A percentile compares a stretch with the other conserved stretches of the same genome.
Evolutionary conservation across 2,329 filamentous ascomycete species (phyloP).

Genomic region (Sordariomycetes sp.): DNA sequence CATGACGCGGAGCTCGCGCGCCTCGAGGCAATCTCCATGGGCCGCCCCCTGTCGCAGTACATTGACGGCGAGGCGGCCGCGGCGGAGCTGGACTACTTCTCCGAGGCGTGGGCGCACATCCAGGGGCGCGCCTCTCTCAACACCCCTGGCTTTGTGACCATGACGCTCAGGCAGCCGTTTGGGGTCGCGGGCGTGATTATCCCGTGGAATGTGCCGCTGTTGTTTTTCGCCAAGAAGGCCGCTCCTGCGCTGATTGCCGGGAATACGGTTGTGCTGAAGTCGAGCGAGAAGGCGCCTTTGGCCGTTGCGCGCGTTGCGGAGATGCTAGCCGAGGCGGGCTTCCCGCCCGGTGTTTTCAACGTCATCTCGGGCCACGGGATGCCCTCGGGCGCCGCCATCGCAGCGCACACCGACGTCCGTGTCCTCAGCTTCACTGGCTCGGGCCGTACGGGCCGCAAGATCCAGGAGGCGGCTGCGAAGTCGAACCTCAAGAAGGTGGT

Average conservation of each 20-base stretch:
- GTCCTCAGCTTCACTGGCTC: constrained; percentile 94
- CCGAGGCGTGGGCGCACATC: constrained; percentile 59
- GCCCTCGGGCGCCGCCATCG: constrained; percentile 72
- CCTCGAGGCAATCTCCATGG: constrained; percentile 59
- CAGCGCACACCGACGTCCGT: constrained; percentile 55
- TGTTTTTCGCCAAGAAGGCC: constrained; percentile 61
- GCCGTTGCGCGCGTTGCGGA: constrained; percentile 81
- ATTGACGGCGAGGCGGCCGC: constrained; percentile 62
- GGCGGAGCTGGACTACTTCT: constrained; percentile 71
- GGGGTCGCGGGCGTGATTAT: constrained; percentile 75
- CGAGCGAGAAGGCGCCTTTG: constrained; percentile 84
- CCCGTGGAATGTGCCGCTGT: constrained; percentile 79
- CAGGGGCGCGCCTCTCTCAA: constrained; percentile 63
- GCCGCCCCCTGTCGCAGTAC: constrained; percentile 65
- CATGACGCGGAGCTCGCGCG: constrained; percentile 53
- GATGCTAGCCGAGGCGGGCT: constrained; percentile 72
- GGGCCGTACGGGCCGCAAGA: constrained; percentile 51
- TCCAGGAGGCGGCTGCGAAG: constrained; percentile 80
- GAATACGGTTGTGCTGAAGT: constrained; percentile 87
- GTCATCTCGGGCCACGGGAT: constrained; percentile 70
- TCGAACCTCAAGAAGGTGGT: constrained; percentile 68
- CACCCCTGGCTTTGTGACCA: constrained; percentile 53
- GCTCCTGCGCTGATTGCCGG: constrained; percentile 78
- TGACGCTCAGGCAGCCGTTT: constrained; percentile 56
- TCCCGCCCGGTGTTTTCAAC: constrained; percentile 85